phyloP scores from a whole-genome alignment of 2,329 filamentous ascomycete species.

The Hypoxylon sp. region DNA sequence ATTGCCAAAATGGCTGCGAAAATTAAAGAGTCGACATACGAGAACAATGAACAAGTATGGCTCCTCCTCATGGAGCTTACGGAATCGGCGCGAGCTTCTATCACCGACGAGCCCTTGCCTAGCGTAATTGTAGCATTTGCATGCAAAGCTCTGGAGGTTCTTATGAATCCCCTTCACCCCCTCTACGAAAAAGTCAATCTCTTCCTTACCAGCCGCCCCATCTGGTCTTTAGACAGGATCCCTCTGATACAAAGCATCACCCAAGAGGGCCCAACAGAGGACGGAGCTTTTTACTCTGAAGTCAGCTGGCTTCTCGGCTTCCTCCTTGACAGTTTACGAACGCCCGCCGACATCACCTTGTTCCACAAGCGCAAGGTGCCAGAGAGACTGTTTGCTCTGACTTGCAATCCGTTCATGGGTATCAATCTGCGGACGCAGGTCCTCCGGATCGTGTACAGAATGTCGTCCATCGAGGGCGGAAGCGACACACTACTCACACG shows the following conservation, averaged over 20 bases:
- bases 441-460: constrained; percentile 43
- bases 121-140: constrained; percentile 81
- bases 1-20: constrained; percentile 71
- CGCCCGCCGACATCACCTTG: constrained; percentile 42
- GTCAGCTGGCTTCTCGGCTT: constrained; percentile 46
- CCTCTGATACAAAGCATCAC: constrained; percentile 73
- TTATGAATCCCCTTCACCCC: constrained; percentile 79
- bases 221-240: constrained; percentile 78
- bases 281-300: constrained; percentile 46
- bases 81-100: constrained; percentile 71
- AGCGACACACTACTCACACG: constrained; percentile 47
- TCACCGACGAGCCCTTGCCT: constrained; percentile 68
- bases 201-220: constrained; percentile 80
- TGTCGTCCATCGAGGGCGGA: constrained; percentile 43
- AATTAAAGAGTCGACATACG: constrained; percentile 73
- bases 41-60: constrained; percentile 80
- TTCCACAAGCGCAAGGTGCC: constrained; percentile 55
- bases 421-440: constrained; percentile 42
- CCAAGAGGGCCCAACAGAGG: constrained; percentile 56
- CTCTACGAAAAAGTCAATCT: constrained; percentile 88
- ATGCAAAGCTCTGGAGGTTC: constrained; percentile 71
- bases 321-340: constrained; percentile 44
- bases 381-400: constrained; percentile 57
- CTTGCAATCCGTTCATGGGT: constrained; percentile 43
- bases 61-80: constrained; percentile 81